Percentiles rank a stretch among this genome's conserved stretches.
Evolutionary conservation across 2,329 filamentous ascomycete genomes (phyloP).

Genomic region (Fusarium sambucinum): DNA sequence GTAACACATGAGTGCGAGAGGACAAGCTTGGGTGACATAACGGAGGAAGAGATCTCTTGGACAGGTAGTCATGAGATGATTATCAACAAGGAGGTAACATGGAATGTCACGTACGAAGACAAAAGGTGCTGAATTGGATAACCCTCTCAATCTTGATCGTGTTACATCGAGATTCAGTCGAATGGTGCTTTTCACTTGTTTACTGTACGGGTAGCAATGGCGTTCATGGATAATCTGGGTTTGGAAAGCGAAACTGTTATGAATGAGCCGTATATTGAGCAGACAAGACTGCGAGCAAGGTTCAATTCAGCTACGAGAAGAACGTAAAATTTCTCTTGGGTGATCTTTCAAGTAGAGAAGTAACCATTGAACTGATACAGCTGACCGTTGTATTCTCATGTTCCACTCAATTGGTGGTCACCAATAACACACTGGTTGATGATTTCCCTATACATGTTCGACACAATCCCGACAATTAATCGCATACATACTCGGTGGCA

Average conservation of each 20-base stretch:
- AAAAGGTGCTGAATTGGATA: background rate
- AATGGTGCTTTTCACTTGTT: background rate
- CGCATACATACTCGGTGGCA: background rate
- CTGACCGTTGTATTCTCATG: slow-evolving; percentile 21
- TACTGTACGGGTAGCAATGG: background rate
- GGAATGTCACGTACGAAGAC: background rate
- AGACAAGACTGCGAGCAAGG: too few relatives aligned
- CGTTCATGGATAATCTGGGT: rapidly evolving
- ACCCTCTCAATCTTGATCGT: background rate
- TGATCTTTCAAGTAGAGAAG: background rate
- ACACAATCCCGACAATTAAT: rapidly evolving
- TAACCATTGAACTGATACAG: slow-evolving; percentile 9
- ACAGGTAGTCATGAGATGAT: background rate
- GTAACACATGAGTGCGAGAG: background rate
- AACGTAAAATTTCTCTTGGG: too few relatives aligned
- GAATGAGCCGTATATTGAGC: background rate
- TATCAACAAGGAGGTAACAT: background rate
- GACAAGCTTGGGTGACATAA: background rate
- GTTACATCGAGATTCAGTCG: rapidly evolving
- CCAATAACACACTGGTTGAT: slow-evolving; percentile 27
- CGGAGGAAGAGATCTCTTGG: background rate
- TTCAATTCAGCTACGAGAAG: background rate
- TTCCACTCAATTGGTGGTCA: slow-evolving; percentile 7
- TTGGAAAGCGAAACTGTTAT: background rate
- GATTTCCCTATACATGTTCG: slow-evolving; percentile 22